phyloP scores from a whole-genome alignment of 805 yeast species.

The Zygosaccharomyces siamensis region DNA sequence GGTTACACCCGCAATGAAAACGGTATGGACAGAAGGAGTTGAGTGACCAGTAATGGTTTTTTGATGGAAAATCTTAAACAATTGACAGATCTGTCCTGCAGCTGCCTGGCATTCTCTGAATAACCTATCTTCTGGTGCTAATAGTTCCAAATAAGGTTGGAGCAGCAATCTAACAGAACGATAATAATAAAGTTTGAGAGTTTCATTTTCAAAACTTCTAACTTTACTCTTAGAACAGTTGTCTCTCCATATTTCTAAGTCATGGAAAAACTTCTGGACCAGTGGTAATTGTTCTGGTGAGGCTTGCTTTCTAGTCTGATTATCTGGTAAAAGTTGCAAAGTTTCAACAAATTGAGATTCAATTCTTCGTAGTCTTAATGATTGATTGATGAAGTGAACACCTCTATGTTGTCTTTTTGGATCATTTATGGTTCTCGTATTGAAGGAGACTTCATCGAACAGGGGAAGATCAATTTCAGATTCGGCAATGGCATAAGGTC shows the following conservation, averaged over 20 bases:
- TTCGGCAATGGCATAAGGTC: constrained; percentile 51
- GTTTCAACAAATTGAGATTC: constrained; percentile 57
- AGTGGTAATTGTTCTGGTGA: constrained; percentile 41
- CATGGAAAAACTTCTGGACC: constrained; percentile 50
- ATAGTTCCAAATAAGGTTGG: constrained; percentile 58
- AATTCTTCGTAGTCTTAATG: constrained; percentile 51
- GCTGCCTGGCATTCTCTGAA: constrained; percentile 67
- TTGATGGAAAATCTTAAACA: constrained; percentile 59
- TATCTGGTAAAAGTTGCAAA: constrained; percentile 39
- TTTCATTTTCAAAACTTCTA: constrained; percentile 52
- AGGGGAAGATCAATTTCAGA: constrained; percentile 47
- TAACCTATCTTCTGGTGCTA: constrained; percentile 56
- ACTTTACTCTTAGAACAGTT: constrained; percentile 41
- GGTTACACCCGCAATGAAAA: constrained; percentile 65
- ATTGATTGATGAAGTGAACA: constrained; percentile 50
- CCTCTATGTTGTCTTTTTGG: constrained; percentile 14
- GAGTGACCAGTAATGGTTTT: constrained; percentile 60
- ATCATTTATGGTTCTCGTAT: constrained; percentile 19
- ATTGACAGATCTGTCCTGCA: constrained; percentile 64
- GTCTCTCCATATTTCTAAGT: constrained; percentile 53
- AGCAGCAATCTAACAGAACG: constrained; percentile 54
- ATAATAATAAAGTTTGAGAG: constrained; percentile 54
- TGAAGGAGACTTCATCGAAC: constrained; percentile 41
- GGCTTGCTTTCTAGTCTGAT: constrained; percentile 14
- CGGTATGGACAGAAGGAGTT: constrained; percentile 61